Conservation (phyloP, 352 stramenopile species). For the Globisporangium paddicum region DNA sequence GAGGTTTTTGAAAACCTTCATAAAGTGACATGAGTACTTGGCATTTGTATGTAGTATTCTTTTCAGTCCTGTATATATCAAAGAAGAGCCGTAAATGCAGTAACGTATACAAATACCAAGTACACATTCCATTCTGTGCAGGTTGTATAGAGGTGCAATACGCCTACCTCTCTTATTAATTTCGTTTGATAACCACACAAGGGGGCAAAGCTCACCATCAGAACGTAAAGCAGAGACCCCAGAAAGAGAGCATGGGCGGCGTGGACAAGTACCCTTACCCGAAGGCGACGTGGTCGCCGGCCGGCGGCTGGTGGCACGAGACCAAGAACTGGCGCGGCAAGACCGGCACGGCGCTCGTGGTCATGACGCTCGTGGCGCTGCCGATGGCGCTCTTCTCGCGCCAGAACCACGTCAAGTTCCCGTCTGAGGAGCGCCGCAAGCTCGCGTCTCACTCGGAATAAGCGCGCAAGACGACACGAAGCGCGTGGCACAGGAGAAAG, state of each 20-base stretch:
- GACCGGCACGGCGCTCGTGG: conserved; percentile 51
- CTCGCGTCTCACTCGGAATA: conserved; percentile 16
- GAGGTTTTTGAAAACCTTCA: no score
- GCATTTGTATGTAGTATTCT: no score
- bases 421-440: conserved; percentile 62
- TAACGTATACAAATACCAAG: no score
- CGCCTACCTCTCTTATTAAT: no score
- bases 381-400: conserved; percentile 63
- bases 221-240: background rate
- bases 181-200: no score
- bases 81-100: no score
- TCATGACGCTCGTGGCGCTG: conserved; percentile 38
- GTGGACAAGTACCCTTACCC: conserved; percentile 82
- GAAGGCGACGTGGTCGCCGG: conserved; percentile 85
- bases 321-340: conserved; percentile 82
- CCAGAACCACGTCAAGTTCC: conserved; percentile 67
- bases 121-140: no score
- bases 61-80: no score
- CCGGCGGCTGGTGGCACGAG: conserved; percentile 82
- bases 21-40: no score
- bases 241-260: conserved; percentile 48
- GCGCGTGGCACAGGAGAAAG: background rate
- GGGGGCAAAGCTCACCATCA: conserved; percentile 5
- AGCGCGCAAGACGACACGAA: background rate
- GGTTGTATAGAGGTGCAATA: no score